Evolutionary conservation across 176 grass and related monocot species (phyloP).

Genomic region (Tillandsia fasciculata): DNA sequence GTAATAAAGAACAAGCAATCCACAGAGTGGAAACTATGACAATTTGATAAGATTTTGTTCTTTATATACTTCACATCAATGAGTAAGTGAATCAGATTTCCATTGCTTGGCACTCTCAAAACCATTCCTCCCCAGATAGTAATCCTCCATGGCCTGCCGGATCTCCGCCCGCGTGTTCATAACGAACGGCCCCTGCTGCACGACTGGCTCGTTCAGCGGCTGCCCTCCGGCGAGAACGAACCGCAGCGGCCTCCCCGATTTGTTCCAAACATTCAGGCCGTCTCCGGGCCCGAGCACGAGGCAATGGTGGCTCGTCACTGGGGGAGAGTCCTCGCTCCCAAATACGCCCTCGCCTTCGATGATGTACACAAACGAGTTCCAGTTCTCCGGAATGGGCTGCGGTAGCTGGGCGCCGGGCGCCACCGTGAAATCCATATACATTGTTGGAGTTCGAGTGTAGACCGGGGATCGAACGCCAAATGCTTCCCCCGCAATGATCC

Average conservation of each 20-base stretch:
- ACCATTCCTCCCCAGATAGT: slow-evolving; percentile 45
- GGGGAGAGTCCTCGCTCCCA: slow-evolving; percentile 5
- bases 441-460: slow-evolving; percentile 64
- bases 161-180: slow-evolving; percentile 79
- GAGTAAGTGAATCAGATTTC: slow-evolving; percentile 12
- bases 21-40: too few relatives aligned
- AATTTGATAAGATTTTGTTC: too few relatives aligned
- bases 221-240: slow-evolving; percentile 55
- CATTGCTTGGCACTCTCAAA: slow-evolving; percentile 64
- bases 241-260: slow-evolving; percentile 23
- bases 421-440: slow-evolving; percentile 84
- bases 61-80: too few relatives aligned
- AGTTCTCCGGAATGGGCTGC: slow-evolving; percentile 44
- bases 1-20: too few relatives aligned
- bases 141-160: slow-evolving; percentile 64
- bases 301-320: slow-evolving; percentile 39
- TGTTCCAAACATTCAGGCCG: slow-evolving; percentile 65
- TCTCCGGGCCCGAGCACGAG: slow-evolving; percentile 53
- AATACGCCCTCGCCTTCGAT: slow-evolving; percentile 74
- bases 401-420: slow-evolving; percentile 39
- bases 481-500: slow-evolving; percentile 77
- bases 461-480: slow-evolving; percentile 73
- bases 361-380: slow-evolving; percentile 82
- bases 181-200: slow-evolving; percentile 67
- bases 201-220: slow-evolving; percentile 50